These are phyloP conservation scores for Penicillium psychrosexuale DNA, from an alignment of 2,329 filamentous ascomycete genomes.

Conservation along the genomic window DNA sequence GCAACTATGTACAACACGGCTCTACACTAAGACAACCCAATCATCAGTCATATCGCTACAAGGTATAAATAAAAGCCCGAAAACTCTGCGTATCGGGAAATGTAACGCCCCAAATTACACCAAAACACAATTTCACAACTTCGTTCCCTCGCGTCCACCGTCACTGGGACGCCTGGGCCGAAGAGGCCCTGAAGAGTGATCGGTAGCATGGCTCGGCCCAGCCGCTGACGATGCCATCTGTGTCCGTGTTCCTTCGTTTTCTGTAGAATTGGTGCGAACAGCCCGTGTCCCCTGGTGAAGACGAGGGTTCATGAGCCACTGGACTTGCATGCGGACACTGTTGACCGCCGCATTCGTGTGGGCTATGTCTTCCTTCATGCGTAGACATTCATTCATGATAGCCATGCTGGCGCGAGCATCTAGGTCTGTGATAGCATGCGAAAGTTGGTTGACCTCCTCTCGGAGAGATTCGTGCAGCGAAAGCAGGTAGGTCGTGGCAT, in stretches of 20 bases:
- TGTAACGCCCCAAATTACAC: neutral
- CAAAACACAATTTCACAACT: conserved; percentile 19
- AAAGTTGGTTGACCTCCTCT: conserved; percentile 56
- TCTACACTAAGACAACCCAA: neutral
- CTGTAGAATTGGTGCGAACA: conserved; percentile 17
- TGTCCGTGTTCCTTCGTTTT: conserved; percentile 15
- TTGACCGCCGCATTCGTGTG: conserved; percentile 60
- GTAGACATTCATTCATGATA: conserved; percentile 60
- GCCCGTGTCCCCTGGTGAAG: conserved; percentile 45
- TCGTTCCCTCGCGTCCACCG: conserved; percentile 43
- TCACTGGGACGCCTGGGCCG: conserved; percentile 40
- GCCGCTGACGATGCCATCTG: conserved; percentile 22
- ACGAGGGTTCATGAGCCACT: conserved; percentile 60
- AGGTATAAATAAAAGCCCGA: neutral
- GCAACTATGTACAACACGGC: neutral
- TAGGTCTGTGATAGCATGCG: conserved; percentile 55
- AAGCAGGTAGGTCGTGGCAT: conserved; percentile 56
- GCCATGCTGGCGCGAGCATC: conserved; percentile 62
- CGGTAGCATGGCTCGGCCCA: conserved; percentile 26
- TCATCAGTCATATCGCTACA: conserved; percentile 4
- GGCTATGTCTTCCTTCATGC: conserved; percentile 60
- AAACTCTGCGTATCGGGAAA: neutral
- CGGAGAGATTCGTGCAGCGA: conserved; percentile 60
- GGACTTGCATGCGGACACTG: conserved; percentile 58
- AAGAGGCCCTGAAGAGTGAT: conserved; percentile 22